Percentiles rank a stretch among this genome's conserved stretches.
Evolutionary conservation across 805 yeast genomes (phyloP).

Genomic region (Saccharomycopsis sp.): DNA sequence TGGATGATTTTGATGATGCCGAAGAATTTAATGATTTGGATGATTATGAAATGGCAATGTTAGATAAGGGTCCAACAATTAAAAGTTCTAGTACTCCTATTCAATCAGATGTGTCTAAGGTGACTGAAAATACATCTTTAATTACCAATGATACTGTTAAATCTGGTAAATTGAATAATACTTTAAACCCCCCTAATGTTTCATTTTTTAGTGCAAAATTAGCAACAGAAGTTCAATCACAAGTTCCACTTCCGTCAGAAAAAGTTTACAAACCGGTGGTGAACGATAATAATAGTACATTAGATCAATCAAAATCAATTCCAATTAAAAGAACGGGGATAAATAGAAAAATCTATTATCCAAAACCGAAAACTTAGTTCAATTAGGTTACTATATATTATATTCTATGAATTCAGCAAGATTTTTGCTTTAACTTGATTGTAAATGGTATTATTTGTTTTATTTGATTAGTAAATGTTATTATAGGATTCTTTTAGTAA

Average conservation of each 20-base stretch:
- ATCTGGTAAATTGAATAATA: too few species aligned
- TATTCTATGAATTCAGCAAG: too few species aligned
- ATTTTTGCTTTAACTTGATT: too few species aligned
- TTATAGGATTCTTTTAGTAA: too few species aligned
- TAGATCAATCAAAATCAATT: constrained; percentile 59
- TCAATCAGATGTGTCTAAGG: neutral
- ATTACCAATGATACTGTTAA: too few species aligned
- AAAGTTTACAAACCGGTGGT: constrained; percentile 46
- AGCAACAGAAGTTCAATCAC: constrained; percentile 45
- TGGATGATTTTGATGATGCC: constrained; percentile 46
- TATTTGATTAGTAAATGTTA: too few species aligned
- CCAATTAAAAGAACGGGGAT: constrained; percentile 40
- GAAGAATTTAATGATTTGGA: constrained; percentile 26
- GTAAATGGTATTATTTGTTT: too few species aligned
- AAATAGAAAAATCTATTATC: constrained; percentile 12
- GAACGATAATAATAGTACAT: constrained; percentile 38
- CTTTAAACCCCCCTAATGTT: constrained; percentile 21
- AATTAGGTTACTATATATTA: too few species aligned
- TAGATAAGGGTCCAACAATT: constrained; percentile 1
- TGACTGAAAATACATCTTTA: neutral
- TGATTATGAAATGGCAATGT: constrained; percentile 21
- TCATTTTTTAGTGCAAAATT: constrained; percentile 56
- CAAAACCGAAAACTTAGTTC: too few species aligned
- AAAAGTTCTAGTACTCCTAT: neutral
- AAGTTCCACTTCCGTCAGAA: constrained; percentile 28